Conservation (phyloP, 345 rosid species). For the Excoecaria cochinchinensis region DNA sequence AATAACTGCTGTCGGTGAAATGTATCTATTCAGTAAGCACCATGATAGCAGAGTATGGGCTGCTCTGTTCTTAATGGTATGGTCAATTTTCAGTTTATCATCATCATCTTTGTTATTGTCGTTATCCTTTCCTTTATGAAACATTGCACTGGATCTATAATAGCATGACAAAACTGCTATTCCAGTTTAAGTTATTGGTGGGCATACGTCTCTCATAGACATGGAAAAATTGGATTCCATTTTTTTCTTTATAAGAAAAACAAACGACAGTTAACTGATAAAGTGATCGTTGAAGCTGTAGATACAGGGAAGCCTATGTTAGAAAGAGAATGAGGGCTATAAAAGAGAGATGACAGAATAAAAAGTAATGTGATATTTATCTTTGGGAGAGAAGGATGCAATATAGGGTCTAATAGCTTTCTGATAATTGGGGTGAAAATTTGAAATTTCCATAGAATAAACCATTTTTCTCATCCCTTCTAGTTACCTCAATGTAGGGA, state of each 20-base stretch:
- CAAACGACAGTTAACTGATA: too few relatives aligned
- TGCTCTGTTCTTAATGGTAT: constrained; percentile 96
- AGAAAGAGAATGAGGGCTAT: background rate
- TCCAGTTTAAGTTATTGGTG: constrained; percentile 7
- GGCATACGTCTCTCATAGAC: background rate
- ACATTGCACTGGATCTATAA: background rate
- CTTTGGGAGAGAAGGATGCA: background rate
- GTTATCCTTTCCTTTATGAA: background rate
- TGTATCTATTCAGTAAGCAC: constrained; percentile 87
- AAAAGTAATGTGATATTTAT: background rate
- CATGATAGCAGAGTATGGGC: constrained; percentile 94
- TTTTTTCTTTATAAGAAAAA: background rate
- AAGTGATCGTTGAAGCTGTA: background rate
- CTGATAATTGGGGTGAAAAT: background rate
- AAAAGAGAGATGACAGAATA: background rate
- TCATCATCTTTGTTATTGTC: background rate
- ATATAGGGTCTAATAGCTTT: background rate
- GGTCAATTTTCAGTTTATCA: constrained; percentile 6
- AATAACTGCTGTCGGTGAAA: constrained; percentile 93
- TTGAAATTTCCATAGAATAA: background rate
- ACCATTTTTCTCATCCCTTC: background rate
- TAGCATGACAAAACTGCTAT: background rate
- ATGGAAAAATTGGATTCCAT: constrained; percentile 3
- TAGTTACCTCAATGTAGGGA: background rate
- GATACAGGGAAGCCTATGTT: background rate